Evolutionary conservation across 495 filamentous ascomycete species (phyloP).

Genomic region (Pseudomonodictys pantanalensis): DNA sequence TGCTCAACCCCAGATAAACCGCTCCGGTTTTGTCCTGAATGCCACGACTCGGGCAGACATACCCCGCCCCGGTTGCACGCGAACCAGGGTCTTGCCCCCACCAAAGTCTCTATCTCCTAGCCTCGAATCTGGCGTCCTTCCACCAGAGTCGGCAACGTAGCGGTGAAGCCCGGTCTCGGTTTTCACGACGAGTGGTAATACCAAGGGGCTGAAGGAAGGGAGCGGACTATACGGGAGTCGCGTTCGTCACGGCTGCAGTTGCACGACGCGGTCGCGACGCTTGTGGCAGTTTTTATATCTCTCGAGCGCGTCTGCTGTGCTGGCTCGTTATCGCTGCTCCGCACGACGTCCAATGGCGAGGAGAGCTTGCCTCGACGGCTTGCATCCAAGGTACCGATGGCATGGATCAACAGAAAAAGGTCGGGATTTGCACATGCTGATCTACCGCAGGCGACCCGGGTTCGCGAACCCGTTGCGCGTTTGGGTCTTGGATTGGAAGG

Average conservation of each 20-base stretch:
- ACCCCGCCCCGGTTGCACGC: constrained; percentile 16
- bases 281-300: neutral
- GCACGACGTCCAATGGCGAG: neutral
- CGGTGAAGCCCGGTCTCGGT: constrained; percentile 1
- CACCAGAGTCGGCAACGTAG: constrained; percentile 12
- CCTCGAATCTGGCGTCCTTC: neutral
- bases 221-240: too few relatives aligned
- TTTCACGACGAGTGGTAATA: neutral
- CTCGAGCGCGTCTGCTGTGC: neutral
- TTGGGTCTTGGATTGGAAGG: too few relatives aligned
- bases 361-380: neutral
- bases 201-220: neutral
- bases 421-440: too few relatives aligned
- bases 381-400: neutral
- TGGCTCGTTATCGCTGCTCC: neutral
- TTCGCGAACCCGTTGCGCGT: too few relatives aligned
- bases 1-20: neutral
- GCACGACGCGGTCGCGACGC: neutral
- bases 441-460: too few relatives aligned
- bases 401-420: neutral
- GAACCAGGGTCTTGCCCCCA: constrained; percentile 2
- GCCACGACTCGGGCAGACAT: constrained; percentile 21
- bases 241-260: neutral
- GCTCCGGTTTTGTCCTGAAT: constrained; percentile 17
- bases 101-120: neutral